phyloP scores from a whole-genome alignment of 305 asterid genomes.

The Fraxinus floribunda region DNA sequence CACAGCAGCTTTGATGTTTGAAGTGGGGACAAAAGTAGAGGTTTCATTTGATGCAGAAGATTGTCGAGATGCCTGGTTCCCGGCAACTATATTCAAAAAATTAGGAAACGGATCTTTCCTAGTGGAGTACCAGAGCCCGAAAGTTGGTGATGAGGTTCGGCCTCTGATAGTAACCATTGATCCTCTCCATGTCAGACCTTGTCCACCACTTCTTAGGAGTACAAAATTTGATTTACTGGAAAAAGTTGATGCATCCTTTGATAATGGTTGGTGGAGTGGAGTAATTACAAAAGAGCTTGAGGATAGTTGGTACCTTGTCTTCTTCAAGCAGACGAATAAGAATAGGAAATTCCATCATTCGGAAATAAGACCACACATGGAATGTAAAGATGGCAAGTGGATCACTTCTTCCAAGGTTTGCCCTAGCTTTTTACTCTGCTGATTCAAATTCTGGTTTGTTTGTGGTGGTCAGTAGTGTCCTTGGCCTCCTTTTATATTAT shows the following conservation, averaged over 20 bases:
- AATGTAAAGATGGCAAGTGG: constrained; percentile 81
- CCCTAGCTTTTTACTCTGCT: background rate
- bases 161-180: constrained; percentile 35
- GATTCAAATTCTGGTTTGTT: constrained; percentile 9
- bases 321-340: constrained; percentile 42
- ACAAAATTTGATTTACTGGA: constrained; percentile 51
- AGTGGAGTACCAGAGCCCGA: constrained; percentile 40
- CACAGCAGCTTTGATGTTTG: constrained; percentile 56
- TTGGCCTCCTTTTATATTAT: background rate
- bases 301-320: constrained; percentile 48
- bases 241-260: constrained; percentile 68
- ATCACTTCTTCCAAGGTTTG: constrained; percentile 66
- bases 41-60: constrained; percentile 52
- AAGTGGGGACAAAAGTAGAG: constrained; percentile 64
- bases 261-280: constrained; percentile 78
- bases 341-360: constrained; percentile 38
- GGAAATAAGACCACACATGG: constrained; percentile 73
- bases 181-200: constrained; percentile 60
- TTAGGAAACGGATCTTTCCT: constrained; percentile 39
- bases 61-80: constrained; percentile 60
- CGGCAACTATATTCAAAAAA: constrained; percentile 43
- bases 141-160: constrained; percentile 18
- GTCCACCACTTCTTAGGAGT: constrained; percentile 62
- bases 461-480: background rate
- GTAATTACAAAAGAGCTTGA: constrained; percentile 54